Conservation (phyloP, 495 filamentous ascomycete genomes). For the Lasiosphaeria ovina region DNA sequence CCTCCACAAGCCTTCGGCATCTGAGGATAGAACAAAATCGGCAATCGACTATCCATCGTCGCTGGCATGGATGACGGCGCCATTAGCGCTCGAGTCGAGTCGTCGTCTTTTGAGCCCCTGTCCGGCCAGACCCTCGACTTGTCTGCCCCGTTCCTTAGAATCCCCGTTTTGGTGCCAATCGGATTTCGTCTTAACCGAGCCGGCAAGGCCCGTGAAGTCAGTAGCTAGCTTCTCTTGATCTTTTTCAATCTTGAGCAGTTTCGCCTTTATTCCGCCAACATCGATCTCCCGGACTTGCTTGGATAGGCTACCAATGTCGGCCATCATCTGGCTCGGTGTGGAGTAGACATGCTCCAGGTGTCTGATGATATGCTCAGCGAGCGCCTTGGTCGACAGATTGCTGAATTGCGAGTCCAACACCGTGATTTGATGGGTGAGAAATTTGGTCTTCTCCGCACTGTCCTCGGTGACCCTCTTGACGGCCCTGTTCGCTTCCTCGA, state of each 20-base stretch:
- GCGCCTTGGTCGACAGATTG: constrained; percentile 28
- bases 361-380: constrained; percentile 27
- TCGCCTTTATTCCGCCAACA: constrained; percentile 4
- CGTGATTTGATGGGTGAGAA: constrained; percentile 5
- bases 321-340: constrained; percentile 6
- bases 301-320: constrained; percentile 4
- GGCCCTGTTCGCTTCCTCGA: neutral
- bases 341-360: constrained; percentile 25
- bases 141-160: no score
- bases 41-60: no score
- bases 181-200: neutral
- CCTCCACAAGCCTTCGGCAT: no score
- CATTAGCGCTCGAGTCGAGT: constrained; percentile 7
- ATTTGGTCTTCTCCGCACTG: constrained; percentile 4
- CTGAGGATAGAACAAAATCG: no score
- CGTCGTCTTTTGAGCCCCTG: constrained; percentile 4
- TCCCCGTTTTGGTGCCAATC: no score
- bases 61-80: neutral
- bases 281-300: constrained; percentile 3
- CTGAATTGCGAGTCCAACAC: constrained; percentile 25
- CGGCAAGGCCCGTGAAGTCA: no score
- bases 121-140: neutral
- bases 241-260: neutral
- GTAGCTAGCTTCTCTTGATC: no score
- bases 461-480: neutral